Evolutionary conservation across 768 basidiomycete species (phyloP).

Genomic region (Naganishia vaughanmartiniae): DNA sequence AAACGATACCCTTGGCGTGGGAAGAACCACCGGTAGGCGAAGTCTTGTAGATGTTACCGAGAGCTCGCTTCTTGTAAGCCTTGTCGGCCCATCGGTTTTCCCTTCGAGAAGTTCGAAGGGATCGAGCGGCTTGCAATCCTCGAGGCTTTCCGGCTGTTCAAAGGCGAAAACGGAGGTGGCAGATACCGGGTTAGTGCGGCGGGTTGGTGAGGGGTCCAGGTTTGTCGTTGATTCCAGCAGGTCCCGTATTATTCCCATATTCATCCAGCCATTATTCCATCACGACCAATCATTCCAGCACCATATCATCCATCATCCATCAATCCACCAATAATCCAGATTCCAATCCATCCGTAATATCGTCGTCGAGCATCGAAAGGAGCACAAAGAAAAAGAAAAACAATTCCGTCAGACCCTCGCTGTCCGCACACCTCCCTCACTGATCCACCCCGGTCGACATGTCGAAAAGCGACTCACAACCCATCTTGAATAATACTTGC

Average conservation of each 20-base stretch:
- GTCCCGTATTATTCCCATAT: neutral
- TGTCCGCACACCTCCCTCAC: neutral
- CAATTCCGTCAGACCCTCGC: neutral
- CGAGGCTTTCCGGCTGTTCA: slow-evolving; percentile 91
- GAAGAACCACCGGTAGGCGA: slow-evolving; percentile 99
- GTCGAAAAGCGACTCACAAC: slow-evolving; percentile 24
- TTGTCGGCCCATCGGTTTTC: slow-evolving; percentile 99
- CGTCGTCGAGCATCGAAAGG: neutral
- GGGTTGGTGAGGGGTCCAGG: neutral
- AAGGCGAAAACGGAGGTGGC: no score
- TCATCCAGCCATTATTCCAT: neutral
- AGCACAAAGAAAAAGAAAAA: neutral
- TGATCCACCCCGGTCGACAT: neutral
- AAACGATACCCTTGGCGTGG: slow-evolving; percentile 99
- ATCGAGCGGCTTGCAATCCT: slow-evolving; percentile 97
- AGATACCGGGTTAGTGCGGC: no score
- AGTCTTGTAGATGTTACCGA: slow-evolving; percentile 99
- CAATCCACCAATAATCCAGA: neutral
- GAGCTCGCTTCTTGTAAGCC: slow-evolving; percentile 97
- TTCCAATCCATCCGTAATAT: neutral
- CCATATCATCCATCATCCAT: neutral
- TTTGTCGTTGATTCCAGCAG: neutral
- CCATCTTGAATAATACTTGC: slow-evolving; percentile 23
- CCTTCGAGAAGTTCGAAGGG: slow-evolving; percentile 88
- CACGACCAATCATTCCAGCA: neutral